Percentiles rank a stretch among this genome's conserved stretches.
These are phyloP conservation scores for Magnolia officinalis DNA, from an alignment of 164 flowering plant genomes.

Conservation along the genomic window DNA sequence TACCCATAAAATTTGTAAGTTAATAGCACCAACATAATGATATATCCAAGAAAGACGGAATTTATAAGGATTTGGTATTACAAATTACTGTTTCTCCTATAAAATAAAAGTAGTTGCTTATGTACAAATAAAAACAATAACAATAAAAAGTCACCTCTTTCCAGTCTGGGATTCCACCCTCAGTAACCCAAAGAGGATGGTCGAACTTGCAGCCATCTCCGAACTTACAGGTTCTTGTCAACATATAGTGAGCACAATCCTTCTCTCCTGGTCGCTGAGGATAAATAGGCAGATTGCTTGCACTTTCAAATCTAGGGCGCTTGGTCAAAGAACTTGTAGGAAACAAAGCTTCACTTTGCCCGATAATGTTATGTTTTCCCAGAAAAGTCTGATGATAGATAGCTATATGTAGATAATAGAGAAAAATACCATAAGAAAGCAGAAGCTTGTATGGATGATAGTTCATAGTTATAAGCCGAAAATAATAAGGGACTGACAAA, in stretches of 20 bases:
- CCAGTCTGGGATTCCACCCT: constrained; percentile 99
- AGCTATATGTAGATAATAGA: constrained; percentile 75
- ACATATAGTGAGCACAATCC: constrained; percentile 99
- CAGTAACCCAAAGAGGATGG: constrained; percentile 99
- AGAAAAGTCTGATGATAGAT: constrained; percentile 73
- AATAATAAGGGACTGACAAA: constrained; percentile 6
- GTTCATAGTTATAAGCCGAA: constrained; percentile 4
- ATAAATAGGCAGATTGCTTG: constrained; percentile 77
- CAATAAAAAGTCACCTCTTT: constrained; percentile 83
- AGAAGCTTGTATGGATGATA: constrained; percentile 26
- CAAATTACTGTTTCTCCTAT: neutral
- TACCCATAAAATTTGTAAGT: constrained; percentile 1
- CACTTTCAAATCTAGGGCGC: constrained; percentile 81
- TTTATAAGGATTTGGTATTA: constrained; percentile 10
- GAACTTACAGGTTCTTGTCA: constrained; percentile 96
- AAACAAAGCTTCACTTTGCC: constrained; percentile 88
- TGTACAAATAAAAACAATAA: neutral
- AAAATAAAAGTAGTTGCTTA: neutral
- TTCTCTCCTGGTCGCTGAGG: constrained; percentile 99
- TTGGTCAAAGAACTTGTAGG: constrained; percentile 70
- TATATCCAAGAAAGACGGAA: neutral
- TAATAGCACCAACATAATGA: neutral
- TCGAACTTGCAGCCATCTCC: constrained; percentile 99
- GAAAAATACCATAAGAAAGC: constrained; percentile 40
- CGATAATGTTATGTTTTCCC: constrained; percentile 69